A percentile compares a stretch with the other conserved stretches of the same genome.
Conservation (phyloP, 129 eudicot species). For the Heracleum sosnowskyi region DNA sequence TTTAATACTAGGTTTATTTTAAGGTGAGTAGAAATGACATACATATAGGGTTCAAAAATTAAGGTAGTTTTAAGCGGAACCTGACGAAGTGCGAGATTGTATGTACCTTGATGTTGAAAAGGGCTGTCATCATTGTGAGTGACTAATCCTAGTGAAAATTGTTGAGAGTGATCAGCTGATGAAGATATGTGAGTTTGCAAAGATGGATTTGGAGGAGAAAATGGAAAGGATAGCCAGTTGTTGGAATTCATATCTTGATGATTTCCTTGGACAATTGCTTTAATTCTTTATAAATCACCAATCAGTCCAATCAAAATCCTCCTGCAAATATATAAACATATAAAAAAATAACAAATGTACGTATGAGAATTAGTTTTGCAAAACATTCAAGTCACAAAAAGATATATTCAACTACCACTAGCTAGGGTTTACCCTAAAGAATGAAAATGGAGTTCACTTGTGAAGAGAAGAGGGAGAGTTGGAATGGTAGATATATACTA, state of each 20-base stretch:
- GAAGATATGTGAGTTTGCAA: slow-evolving; percentile 48
- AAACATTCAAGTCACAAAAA: background rate
- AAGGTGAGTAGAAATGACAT: too few relatives aligned
- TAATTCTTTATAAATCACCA: too few relatives aligned
- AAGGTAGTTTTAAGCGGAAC: too few relatives aligned
- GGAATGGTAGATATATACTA: background rate
- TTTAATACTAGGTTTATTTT: too few relatives aligned
- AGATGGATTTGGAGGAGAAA: slow-evolving; percentile 70
- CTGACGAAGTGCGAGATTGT: too few relatives aligned
- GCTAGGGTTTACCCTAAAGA: slow-evolving; percentile 17
- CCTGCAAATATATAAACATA: slow-evolving; percentile 27
- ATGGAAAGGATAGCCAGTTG: slow-evolving; percentile 97
- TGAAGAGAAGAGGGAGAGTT: background rate
- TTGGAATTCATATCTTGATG: slow-evolving; percentile 67
- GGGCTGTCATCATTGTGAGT: slow-evolving; percentile 68
- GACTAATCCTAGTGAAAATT: slow-evolving; percentile 76
- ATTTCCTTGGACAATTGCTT: too few relatives aligned
- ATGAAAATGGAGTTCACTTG: slow-evolving; percentile 5
- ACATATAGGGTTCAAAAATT: too few relatives aligned
- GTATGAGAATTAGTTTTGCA: background rate
- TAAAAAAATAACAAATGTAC: too few relatives aligned
- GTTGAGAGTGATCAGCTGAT: slow-evolving; percentile 57
- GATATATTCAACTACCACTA: background rate
- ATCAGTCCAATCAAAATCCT: slow-evolving; percentile 12
- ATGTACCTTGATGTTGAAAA: slow-evolving; percentile 67